A percentile compares a stretch with the other conserved stretches of the same genome.
Conservation (phyloP, 1,284 basidiomycete genomes). For the Pseudozyma pruni region DNA sequence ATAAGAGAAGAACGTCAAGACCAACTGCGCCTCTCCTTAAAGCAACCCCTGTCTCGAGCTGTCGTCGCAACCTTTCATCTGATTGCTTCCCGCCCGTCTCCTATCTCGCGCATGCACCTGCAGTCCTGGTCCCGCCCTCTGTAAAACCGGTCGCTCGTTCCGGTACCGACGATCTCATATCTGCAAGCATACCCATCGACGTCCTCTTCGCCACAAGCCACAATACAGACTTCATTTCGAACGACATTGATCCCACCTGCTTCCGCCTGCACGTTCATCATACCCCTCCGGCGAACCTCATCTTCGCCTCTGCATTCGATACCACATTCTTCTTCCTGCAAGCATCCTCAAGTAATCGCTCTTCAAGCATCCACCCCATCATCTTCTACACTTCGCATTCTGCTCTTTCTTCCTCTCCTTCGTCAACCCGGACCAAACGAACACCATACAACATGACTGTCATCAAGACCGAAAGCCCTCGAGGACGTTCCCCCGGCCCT, state of each 20-base stretch:
- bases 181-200: slow-evolving; percentile 10
- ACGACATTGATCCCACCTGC: slow-evolving; percentile 6
- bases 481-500: slow-evolving; percentile 42
- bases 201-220: slow-evolving; percentile 10
- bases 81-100: slow-evolving; percentile 8
- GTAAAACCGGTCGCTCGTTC: neutral
- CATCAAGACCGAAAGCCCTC: slow-evolving; percentile 23
- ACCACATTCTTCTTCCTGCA: too few relatives aligned
- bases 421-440: neutral
- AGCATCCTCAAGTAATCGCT: neutral
- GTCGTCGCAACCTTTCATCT: slow-evolving; percentile 17
- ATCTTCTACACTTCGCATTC: neutral
- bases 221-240: slow-evolving; percentile 1
- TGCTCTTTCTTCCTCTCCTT: slow-evolving; percentile 1
- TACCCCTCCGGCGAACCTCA: slow-evolving; percentile 12
- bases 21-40: too few relatives aligned
- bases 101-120: slow-evolving; percentile 29
- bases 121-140: slow-evolving; percentile 2
- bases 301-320: slow-evolving; percentile 6
- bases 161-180: slow-evolving; percentile 4
- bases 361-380: neutral
- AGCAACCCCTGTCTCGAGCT: neutral
- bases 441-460: slow-evolving; percentile 9
- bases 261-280: slow-evolving; percentile 2
- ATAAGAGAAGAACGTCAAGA: neutral